phyloP scores from a whole-genome alignment of 352 stramenopile species.

The Phytophthora idaei region DNA sequence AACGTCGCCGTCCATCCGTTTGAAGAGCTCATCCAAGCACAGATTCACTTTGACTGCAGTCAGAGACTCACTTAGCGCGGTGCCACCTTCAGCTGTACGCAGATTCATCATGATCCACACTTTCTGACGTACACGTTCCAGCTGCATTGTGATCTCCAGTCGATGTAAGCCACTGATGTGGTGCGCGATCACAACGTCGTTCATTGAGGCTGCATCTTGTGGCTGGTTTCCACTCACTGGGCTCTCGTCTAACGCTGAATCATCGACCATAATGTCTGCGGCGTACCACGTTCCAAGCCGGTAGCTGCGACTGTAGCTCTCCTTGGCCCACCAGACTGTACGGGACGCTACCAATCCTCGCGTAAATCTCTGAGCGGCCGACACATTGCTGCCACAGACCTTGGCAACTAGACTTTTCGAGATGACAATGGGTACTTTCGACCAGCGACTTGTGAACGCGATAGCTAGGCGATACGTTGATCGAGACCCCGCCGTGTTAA shows the following conservation, averaged over 20 bases:
- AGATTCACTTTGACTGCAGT: conserved; percentile 39
- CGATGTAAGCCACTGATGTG: conserved; percentile 52
- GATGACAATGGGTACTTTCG: conserved; percentile 59
- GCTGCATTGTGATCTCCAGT: conserved; percentile 54
- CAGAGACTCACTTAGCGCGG: conserved; percentile 9
- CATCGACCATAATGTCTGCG: conserved; percentile 43
- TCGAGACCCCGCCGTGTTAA: conserved; percentile 50
- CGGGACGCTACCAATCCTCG: conserved; percentile 52
- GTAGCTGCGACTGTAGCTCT: conserved; percentile 77
- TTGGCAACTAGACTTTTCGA: conserved; percentile 78
- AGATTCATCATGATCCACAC: conserved; percentile 54
- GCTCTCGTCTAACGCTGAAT: conserved; percentile 12
- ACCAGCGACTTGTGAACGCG: conserved; percentile 56
- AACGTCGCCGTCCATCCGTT: conserved; percentile 37
- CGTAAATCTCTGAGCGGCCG: conserved; percentile 53
- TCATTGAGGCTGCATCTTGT: conserved; percentile 12
- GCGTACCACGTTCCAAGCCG: conserved; percentile 80
- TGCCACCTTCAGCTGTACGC: conserved; percentile 10
- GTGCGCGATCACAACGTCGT: conserved; percentile 17
- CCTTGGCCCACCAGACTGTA: conserved; percentile 80
- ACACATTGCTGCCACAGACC: conserved; percentile 46
- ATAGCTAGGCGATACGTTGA: conserved; percentile 69
- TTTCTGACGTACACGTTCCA: conserved; percentile 73
- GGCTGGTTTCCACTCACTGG: conserved; percentile 4
- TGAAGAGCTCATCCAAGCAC: conserved; percentile 43